Base-by-base conservation (phyloP, 352 stramenopile species). In the Globisporangium alternatum region DNA sequence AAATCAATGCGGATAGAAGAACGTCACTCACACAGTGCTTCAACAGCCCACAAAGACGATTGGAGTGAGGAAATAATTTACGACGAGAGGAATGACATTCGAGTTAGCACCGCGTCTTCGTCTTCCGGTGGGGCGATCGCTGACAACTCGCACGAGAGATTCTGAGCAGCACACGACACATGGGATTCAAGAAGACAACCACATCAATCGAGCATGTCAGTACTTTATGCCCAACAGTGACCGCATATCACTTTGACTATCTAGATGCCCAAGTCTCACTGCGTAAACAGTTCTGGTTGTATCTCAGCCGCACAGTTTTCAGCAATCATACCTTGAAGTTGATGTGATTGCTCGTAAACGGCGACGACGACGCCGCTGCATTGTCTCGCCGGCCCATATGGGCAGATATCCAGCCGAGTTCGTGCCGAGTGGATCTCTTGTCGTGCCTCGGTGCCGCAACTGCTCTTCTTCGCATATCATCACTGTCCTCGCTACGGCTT, bases 21-120 rank as follows among this genome's bases (percentile, higher is more conserved):
- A 48, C 5, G 4, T 48, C 43, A 48, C 43, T 48, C 17, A 56
- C 25, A 43, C 17, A 37, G 9, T 25, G 13, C 13, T 37, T 7
- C 15, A 25, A 17, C n/a, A 17, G 43, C 3, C 33, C 17, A 57
- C 31, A 2, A 28, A 15, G 28, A 47, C 35, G 28, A 17, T 56
- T 47, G 33, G 64, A 41, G 19, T 58, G 63, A 3, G 35, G 12
- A 25, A 22, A 63, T 25, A 52, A 10, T 22, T 49, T 17, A 62
- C 25, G 53, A 67, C 3, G 67, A 77, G 12, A 68, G 39, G 55
- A 70, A 68, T 41, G 70, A 72, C 25, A 77, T 56, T 25, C 60
- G 37, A 51, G 45, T 54, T 43, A 55, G 44, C 35, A 56, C 41
- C 61, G 56, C 21, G 31, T 56, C 53, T 25, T 73, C 68, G 28